Evolutionary conservation across 345 rosid species (phyloP), one percentile per base, ranked within the genome.

Genomic region (Eucalyptus rudis): DNA sequence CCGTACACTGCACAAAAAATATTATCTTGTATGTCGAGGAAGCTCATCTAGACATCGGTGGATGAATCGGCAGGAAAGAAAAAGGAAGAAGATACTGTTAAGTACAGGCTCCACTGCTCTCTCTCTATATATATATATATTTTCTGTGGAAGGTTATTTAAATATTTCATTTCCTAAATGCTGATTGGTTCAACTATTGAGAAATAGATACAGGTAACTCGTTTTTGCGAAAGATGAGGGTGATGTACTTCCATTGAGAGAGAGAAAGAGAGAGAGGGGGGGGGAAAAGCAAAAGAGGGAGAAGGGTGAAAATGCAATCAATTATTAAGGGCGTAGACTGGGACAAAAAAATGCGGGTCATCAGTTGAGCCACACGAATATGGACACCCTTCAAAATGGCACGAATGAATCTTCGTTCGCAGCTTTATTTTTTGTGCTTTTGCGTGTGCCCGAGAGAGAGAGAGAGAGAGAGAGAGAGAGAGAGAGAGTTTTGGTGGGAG

Each of bases 401-500:
- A 87, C 64, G 88, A 90, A 89, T 90, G 59, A 43, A 86, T 86
- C 54, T 88, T 87, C 86, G 87, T 79, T 91, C 87, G 90, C 91
- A 91, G 93, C 90, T 89, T 88, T 92, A 54, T 51, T n/a, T 86
- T 81, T 86, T 52, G 45, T 50, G 56, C 45, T 19, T 40, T 76
- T 76, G 47, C 47, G 83, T 20, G 83, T 76, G 80, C 24, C 49
- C 13, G 1, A 49, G 51, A 49, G 51, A 49, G 50, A 49, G 52
- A 50, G 58, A 81, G 44, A 86, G 86, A 24, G 49, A 29, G 86
- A 88, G 86, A 79, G 80, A 88, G 79, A 58, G 88, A 24, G 43
- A n/a, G n/a, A n/a, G n/a, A 83, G 49, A 9, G 45, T 88, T 3
- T 88, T 68, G 91, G 89, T 20, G 93, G 89, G 95, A 91, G 91